Conservation (phyloP, 129 eudicot species). For the Flaveria linearis region DNA sequence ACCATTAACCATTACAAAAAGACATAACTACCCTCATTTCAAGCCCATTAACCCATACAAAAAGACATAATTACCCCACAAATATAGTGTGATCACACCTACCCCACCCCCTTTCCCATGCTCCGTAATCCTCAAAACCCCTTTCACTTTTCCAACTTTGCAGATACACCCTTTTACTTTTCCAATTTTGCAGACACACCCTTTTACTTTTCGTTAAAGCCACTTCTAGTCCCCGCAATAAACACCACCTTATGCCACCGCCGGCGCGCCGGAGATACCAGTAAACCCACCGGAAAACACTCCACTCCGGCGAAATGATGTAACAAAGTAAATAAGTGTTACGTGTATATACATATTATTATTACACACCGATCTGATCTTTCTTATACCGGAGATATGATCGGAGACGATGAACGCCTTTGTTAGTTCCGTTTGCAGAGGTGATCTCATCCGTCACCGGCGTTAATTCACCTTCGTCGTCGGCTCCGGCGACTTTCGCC, state of each 20-base stretch:
- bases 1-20: conserved; percentile 22
- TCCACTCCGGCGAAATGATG: background rate
- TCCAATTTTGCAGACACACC: conserved; percentile 8
- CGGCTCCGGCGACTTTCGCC: conserved; percentile 34
- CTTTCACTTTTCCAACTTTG: conserved; percentile 21
- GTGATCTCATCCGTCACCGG: conserved; percentile 22
- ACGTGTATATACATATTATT: conserved; percentile 11
- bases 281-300: conserved; percentile 4
- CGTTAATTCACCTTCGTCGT: conserved; percentile 21
- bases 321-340: background rate
- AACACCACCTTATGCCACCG: background rate
- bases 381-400: conserved; percentile 52
- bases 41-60: conserved; percentile 10
- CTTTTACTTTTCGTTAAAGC: conserved; percentile 27
- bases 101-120: conserved; percentile 18
- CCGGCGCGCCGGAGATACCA: conserved; percentile 7
- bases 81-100: conserved; percentile 28
- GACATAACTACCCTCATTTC: conserved; percentile 34
- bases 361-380: conserved; percentile 31
- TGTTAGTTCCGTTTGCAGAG: conserved; percentile 16
- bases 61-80: conserved; percentile 39
- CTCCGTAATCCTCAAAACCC: conserved; percentile 23
- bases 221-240: conserved; percentile 27
- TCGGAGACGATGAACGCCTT: conserved; percentile 32
- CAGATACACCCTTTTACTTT: conserved; percentile 29